These are phyloP conservation scores for Thraustotheca clavata DNA, from an alignment of 352 stramenopile species.

Conservation along the genomic window DNA sequence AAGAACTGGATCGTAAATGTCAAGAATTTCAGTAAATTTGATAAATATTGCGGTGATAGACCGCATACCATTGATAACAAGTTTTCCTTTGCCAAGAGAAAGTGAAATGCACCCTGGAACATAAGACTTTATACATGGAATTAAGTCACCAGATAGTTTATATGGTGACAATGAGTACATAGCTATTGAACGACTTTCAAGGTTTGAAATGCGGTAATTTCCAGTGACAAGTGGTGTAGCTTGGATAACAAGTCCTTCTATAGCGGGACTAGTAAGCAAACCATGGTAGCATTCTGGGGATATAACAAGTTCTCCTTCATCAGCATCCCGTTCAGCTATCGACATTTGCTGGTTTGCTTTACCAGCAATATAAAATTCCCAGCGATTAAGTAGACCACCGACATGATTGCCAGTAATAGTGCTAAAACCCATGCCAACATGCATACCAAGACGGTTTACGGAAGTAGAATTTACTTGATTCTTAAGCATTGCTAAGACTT, in stretches of 20 bases:
- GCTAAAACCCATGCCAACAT: conserved; percentile 75
- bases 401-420: conserved; percentile 71
- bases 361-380: conserved; percentile 82
- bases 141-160: conserved; percentile 31
- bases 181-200: conserved; percentile 20
- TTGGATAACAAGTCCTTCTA: conserved; percentile 23
- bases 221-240: conserved; percentile 27
- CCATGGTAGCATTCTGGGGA: conserved; percentile 42
- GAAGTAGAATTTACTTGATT: conserved; percentile 26
- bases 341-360: conserved; percentile 79
- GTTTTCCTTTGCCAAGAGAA: conserved; percentile 50
- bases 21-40: conserved; percentile 46
- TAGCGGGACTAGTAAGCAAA: conserved; percentile 25
- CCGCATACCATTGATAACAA: conserved; percentile 52
- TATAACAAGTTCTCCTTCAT: conserved; percentile 64
- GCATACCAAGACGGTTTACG: conserved; percentile 36
- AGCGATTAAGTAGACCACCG: conserved; percentile 68
- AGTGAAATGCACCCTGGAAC: conserved; percentile 62
- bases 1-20: conserved; percentile 29
- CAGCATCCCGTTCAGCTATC: conserved; percentile 49
- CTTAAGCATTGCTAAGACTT: conserved; percentile 41
- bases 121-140: conserved; percentile 53
- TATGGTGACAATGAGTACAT: conserved; percentile 19
- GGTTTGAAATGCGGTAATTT: conserved; percentile 37
- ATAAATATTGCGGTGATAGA: conserved; percentile 69